Evolutionary conservation across 352 stramenopile genomes (phyloP), one percentile per base, ranked within the genome.

Genomic region (Halophytophthora batemanensis): DNA sequence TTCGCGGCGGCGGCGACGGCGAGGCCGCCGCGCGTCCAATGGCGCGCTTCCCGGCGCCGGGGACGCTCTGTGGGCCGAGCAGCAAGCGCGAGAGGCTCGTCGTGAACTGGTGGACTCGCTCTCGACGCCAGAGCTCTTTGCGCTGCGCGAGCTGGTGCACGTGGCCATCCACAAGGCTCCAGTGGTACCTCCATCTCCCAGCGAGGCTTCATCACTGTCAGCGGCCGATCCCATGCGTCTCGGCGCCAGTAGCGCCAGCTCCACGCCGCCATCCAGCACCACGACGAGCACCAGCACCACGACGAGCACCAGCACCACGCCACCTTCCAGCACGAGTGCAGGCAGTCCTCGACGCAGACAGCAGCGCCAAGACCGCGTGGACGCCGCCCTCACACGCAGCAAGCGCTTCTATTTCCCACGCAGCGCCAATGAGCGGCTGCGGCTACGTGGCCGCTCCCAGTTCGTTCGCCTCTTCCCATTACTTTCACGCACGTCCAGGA

Each of bases 381-480:
- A 76, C n/a, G 45, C 42, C 47, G 50, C 59, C 13, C 45, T 77
- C 10, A 61, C 59, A 17, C 47, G 47, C 31, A 73, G 56, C 39
- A 65, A 57, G 23, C 66, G 70, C n/a, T 62, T 70, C 38, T 71
- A 74, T 42, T 86, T 84, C 47, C 65, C 56, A 18, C 58, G 67
- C 14, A 37, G 43, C 7, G 58, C 74, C 7, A 69, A 91, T 52
- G 35, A 50, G 40, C 66, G 80, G 2, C 60, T 91, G 33, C 50
- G 46, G 25, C 53, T 91, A 10, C 58, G 44, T 38, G 53, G 52
- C 21, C 68, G 74, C 15, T 62, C 64, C 22, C 69, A 70, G 40
- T 68, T 91, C n/a, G 50, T 71, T 41, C 68, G 65, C 43, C 64
- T 91, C 14, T 91, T 89, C 43, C 77, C 80, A 17, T 41, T 72